These are phyloP conservation scores for Colletotrichum tropicicola DNA, from an alignment of 2,329 filamentous ascomycete genomes.

Conservation along the genomic window DNA sequence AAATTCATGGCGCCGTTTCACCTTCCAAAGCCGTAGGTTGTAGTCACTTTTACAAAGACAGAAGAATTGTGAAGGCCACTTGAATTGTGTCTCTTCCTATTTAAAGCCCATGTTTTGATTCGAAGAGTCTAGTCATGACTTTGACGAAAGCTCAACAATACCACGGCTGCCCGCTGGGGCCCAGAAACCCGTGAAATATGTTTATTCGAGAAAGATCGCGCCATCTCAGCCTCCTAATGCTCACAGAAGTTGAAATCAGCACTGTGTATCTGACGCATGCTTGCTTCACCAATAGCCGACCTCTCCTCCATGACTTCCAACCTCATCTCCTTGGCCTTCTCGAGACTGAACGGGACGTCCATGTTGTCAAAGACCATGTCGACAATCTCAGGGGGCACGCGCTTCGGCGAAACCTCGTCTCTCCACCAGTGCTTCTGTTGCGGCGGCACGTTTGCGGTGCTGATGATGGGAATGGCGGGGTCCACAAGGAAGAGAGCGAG, in stretches of 20 bases:
- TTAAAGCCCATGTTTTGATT: too few species aligned
- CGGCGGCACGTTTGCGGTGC: conserved; percentile 54
- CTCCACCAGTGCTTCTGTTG: conserved; percentile 51
- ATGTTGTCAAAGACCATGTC: conserved; percentile 33
- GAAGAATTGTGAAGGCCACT: too few species aligned
- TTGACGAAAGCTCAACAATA: too few species aligned
- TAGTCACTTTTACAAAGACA: too few species aligned
- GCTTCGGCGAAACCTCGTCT: conserved; percentile 18
- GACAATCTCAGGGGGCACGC: conserved; percentile 34
- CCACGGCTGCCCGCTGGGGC: neutral
- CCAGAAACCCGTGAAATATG: neutral
- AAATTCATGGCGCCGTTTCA: neutral
- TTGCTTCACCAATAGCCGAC: neutral
- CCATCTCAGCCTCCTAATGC: too few species aligned
- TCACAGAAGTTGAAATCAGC: conserved; percentile 36
- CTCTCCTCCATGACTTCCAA: conserved; percentile 40
- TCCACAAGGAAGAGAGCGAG: conserved; percentile 70
- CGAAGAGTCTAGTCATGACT: too few species aligned
- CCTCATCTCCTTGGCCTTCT: conserved; percentile 35
- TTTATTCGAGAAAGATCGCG: too few species aligned
- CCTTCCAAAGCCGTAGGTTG: too few species aligned
- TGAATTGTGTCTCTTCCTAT: too few species aligned
- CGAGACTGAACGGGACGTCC: conserved; percentile 33
- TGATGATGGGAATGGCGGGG: conserved; percentile 55
- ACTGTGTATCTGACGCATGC: neutral